Evolutionary conservation across 139 green algal species (phyloP).

Genomic region (Chlorella sp.): DNA sequence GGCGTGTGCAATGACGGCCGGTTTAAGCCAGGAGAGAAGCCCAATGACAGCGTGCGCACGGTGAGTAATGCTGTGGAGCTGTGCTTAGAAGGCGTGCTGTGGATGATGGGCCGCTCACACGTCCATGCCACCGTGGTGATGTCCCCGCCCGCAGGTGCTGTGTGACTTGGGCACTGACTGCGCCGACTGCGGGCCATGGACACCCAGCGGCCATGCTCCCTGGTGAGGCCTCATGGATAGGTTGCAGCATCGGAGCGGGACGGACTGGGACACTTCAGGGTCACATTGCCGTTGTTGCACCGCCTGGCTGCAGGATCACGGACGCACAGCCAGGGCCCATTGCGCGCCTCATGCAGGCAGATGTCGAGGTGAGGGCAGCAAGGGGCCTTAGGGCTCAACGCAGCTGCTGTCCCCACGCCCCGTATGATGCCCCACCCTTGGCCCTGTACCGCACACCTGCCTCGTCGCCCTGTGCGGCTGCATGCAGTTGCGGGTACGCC

Average conservation of each 20-base stretch:
- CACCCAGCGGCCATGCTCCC: background rate
- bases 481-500: conserved; percentile 2
- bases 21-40: background rate
- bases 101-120: background rate
- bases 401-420: background rate
- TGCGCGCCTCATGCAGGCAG: background rate
- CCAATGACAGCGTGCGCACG: background rate
- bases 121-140: background rate
- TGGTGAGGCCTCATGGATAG: conserved; percentile 13
- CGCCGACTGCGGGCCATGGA: conserved; percentile 60
- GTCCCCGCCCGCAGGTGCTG: conserved; percentile 21
- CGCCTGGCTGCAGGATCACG: background rate
- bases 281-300: background rate
- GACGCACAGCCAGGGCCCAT: background rate
- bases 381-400: background rate
- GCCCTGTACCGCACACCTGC: background rate
- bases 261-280: background rate
- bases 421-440: too few species aligned
- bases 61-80: background rate
- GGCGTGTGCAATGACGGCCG: conserved; percentile 58
- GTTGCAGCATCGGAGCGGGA: too few species aligned
- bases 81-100: background rate
- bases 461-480: background rate
- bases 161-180: conserved; percentile 82
- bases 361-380: background rate